phyloP scores from a whole-genome alignment of 177 flowering plant genomes.

The Vitis hybrid region DNA sequence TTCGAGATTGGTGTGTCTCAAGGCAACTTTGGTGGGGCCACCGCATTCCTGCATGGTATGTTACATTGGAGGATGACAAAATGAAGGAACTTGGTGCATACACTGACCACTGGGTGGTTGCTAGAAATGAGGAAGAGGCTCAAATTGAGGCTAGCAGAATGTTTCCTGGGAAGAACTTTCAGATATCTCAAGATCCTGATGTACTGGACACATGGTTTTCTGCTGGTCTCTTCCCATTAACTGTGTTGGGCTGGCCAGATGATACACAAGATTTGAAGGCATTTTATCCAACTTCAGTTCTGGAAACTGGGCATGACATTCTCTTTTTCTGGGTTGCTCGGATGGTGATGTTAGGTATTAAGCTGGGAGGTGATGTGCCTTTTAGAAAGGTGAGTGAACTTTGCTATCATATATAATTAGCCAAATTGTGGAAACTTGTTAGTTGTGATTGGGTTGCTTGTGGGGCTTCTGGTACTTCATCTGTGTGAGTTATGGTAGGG shows the following conservation, averaged over 20 bases:
- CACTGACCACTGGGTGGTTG: slow-evolving; percentile 86
- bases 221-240: slow-evolving; percentile 87
- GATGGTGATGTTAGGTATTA: slow-evolving; percentile 93
- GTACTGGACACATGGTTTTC: slow-evolving; percentile 95
- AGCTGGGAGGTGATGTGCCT: slow-evolving; percentile 92
- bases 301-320: slow-evolving; percentile 97
- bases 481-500: no score
- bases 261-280: slow-evolving; percentile 71
- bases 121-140: slow-evolving; percentile 76
- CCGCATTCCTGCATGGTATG: slow-evolving; percentile 94
- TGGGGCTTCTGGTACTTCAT: no score
- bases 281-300: slow-evolving; percentile 91
- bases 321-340: slow-evolving; percentile 87
- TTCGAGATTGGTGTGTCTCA: slow-evolving; percentile 98
- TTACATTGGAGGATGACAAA: slow-evolving; percentile 68
- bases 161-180: slow-evolving; percentile 66
- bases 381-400: slow-evolving; percentile 62
- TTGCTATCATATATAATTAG: not conserved
- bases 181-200: slow-evolving; percentile 85
- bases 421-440: not conserved
- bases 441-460: not conserved
- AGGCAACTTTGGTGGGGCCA: slow-evolving; percentile 99
- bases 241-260: slow-evolving; percentile 97
- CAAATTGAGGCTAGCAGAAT: slow-evolving; percentile 43
- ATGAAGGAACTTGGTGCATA: slow-evolving; percentile 68